Evolutionary conservation across 83 land plant species (phyloP).

Genomic region (Thuja plicata): DNA sequence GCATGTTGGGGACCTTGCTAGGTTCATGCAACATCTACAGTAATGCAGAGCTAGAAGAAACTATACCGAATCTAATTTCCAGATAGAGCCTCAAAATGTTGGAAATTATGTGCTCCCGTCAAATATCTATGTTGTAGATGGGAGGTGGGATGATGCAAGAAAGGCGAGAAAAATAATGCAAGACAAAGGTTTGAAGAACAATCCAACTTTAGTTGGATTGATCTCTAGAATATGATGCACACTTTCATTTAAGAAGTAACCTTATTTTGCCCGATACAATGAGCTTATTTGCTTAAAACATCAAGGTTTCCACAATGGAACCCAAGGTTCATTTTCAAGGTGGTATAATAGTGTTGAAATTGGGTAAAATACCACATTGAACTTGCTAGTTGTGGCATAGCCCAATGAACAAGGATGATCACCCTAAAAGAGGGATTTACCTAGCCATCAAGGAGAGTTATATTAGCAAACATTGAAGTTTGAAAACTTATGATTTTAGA

Average conservation of each 20-base stretch:
- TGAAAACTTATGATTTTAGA: neutral
- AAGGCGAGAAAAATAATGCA: constrained; percentile 7
- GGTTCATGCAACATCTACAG: constrained; percentile 40
- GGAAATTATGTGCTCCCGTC: constrained; percentile 21
- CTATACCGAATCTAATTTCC: constrained; percentile 28
- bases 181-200: neutral
- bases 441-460: neutral
- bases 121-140: constrained; percentile 5
- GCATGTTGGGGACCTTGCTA: constrained; percentile 57
- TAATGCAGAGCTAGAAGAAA: constrained; percentile 39
- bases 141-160: constrained; percentile 9
- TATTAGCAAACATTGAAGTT: neutral
- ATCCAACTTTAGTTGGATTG: constrained; percentile 7
- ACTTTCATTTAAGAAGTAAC: neutral
- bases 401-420: neutral
- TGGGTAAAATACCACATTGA: neutral
- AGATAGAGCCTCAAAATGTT: constrained; percentile 41
- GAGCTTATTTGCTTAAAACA: neutral
- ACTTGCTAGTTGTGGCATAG: neutral
- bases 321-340: neutral
- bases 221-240: neutral
- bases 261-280: neutral
- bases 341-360: neutral
- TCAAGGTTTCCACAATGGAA: neutral
- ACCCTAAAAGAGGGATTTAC: neutral